Base-by-base conservation (phyloP, 139 green algal genomes). In the Micractinium sp. region DNA sequence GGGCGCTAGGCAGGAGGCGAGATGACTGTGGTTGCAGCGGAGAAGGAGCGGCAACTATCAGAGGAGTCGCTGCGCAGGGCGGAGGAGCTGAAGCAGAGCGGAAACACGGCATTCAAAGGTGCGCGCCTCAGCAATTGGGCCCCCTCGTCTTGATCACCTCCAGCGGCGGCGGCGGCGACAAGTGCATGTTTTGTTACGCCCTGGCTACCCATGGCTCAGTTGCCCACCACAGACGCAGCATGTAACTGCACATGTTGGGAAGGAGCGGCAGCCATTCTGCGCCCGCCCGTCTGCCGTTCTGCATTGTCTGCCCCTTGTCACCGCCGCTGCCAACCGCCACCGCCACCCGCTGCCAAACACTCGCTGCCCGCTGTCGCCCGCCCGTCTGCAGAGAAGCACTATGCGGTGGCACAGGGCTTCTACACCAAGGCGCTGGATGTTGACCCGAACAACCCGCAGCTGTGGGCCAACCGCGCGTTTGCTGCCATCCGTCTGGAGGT, bases 381-480 rank as follows among this genome's bases (percentile, higher is more conserved):
- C 20, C 23, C 35, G 1, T 35, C 33, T 81, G 82, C 93, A 98
- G 97, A 95, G 3, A 97, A 97, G 85, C 94, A 98, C 82, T 99
- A 96, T 66, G 33, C 87, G 16, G 66, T 92, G 25, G 97, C 98
- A 1, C 94, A 99, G 18, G 93, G 95, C 3, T 78, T 92, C 12
- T 99, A 99, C 92, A 96, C 92, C 18, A 83, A 94, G 33, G 97
- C 98, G 9, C 96, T 99, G 12, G 92, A 96, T 15, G 36, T 96
- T 0, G 93, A 97, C 84, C 93, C 94, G 0, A 87, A 88, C 76
- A 97, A 95, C 75, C 95, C 96, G 19, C 91, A 99, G 2, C 97
- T 97, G 73, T 98, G 93, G 35, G 89, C 92, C 36, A 99, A 99
- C 94, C 91, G 98, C 14, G 95, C 98, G 0, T 96, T 98, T 84